These are phyloP conservation scores for Moesziomyces parantarcticus DNA, from an alignment of 1,284 basidiomycete genomes.

Conservation along the genomic window DNA sequence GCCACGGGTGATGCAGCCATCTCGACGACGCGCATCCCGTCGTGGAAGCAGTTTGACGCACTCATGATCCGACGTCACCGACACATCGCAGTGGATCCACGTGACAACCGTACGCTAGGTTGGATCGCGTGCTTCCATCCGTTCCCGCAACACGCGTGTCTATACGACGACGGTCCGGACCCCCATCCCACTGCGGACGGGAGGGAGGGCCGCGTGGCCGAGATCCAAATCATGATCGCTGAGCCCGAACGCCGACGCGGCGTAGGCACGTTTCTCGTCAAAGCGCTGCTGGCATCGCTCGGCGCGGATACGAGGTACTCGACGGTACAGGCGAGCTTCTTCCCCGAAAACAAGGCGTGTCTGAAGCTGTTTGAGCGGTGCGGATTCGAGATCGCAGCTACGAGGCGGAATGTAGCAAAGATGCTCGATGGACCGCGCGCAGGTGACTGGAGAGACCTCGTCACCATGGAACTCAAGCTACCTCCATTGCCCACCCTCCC, in stretches of 20 bases:
- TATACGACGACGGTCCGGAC: slow-evolving; percentile 6
- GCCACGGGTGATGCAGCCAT: slow-evolving; percentile 35
- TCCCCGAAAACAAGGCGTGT: slow-evolving; percentile 26
- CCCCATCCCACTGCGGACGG: slow-evolving; percentile 1
- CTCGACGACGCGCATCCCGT: slow-evolving; percentile 16
- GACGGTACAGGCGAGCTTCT: slow-evolving; percentile 35
- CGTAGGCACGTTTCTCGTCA: slow-evolving; percentile 20
- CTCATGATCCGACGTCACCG: slow-evolving; percentile 43
- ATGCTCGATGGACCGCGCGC: slow-evolving; percentile 36
- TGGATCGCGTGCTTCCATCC: slow-evolving; percentile 39
- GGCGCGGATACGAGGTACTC: slow-evolving; percentile 14
- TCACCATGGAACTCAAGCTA: slow-evolving; percentile 19
- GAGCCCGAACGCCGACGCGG: slow-evolving; percentile 26
- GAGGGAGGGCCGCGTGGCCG: slow-evolving; percentile 14
- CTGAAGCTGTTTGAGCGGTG: slow-evolving; percentile 10
- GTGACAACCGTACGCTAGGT: slow-evolving; percentile 36
- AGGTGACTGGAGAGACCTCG: slow-evolving; percentile 31
- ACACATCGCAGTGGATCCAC: slow-evolving; percentile 32
- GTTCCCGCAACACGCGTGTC: slow-evolving; percentile 7
- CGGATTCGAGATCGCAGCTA: slow-evolving; percentile 7
- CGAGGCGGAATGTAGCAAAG: slow-evolving; percentile 9
- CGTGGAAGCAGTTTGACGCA: slow-evolving; percentile 44
- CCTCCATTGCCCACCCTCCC: slow-evolving; percentile 6
- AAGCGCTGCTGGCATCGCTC: slow-evolving; percentile 19
- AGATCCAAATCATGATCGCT: slow-evolving; percentile 40